Conservation (phyloP, 441 rosid genomes). For the Kokia cookei region DNA sequence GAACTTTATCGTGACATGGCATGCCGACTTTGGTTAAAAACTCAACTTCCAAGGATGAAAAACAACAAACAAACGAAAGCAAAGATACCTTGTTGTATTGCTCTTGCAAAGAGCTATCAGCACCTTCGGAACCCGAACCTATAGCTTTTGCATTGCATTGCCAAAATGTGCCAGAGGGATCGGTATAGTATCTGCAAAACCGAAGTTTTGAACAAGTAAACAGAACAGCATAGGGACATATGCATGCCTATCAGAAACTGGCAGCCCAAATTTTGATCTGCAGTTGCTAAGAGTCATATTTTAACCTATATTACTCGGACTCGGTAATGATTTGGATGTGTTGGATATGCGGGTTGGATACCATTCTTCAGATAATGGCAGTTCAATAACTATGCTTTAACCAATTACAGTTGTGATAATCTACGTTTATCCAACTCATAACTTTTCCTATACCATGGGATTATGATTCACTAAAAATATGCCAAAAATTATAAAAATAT, state of each 20-base stretch:
- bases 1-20: neutral
- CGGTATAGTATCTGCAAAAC: conserved; percentile 72
- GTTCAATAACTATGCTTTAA: neutral
- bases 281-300: neutral
- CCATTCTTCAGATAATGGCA: neutral
- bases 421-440: too few relatives aligned
- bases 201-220: neutral
- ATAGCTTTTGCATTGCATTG: conserved; percentile 96
- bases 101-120: conserved; percentile 90
- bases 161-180: conserved; percentile 99
- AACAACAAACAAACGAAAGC: neutral
- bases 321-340: too few relatives aligned
- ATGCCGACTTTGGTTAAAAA: neutral
- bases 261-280: neutral
- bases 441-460: too few relatives aligned
- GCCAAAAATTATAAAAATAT: too few relatives aligned
- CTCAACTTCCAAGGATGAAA: neutral
- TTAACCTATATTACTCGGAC: neutral
- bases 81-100: conserved; percentile 74
- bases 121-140: conserved; percentile 96
- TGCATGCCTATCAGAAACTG: neutral
- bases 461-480: too few relatives aligned
- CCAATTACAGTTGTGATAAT: neutral
- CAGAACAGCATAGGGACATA: neutral
- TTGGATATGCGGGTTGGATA: neutral